A percentile compares a stretch with the other conserved stretches of the same genome.
Conservation (phyloP, 2,329 filamentous ascomycete genomes). For the Talaromyces amestolkiae region DNA sequence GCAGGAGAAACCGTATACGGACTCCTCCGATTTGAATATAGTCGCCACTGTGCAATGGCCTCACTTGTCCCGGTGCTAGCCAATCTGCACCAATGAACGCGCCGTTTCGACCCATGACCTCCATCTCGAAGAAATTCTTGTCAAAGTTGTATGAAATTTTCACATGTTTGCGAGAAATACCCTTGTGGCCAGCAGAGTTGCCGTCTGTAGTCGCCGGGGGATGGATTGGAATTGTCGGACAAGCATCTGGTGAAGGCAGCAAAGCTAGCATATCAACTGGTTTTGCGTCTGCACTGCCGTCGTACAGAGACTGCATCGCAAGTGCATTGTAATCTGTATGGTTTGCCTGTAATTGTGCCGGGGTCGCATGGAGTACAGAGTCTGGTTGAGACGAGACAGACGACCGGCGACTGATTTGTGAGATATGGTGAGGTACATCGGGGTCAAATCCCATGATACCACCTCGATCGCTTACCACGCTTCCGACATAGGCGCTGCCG, state of each 20-base stretch:
- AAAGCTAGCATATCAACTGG: constrained; percentile 47
- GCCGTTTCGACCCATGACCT: constrained; percentile 59
- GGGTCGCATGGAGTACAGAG: constrained; percentile 38
- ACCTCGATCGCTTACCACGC: constrained; percentile 56
- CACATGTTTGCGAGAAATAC: constrained; percentile 62
- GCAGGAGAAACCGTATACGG: constrained; percentile 56
- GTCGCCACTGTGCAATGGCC: constrained; percentile 56
- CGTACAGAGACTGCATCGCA: constrained; percentile 44
- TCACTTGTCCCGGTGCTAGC: constrained; percentile 47
- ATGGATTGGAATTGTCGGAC: constrained; percentile 60
- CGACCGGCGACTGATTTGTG: constrained; percentile 48
- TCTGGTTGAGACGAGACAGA: constrained; percentile 50
- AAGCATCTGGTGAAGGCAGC: constrained; percentile 53
- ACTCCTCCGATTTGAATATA: constrained; percentile 60
- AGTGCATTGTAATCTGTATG: constrained; percentile 48
- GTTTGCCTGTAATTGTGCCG: constrained; percentile 38
- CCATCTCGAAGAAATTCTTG: constrained; percentile 56
- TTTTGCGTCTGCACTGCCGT: constrained; percentile 33
- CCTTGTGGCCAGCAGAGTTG: constrained; percentile 51
- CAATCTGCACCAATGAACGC: constrained; percentile 55
- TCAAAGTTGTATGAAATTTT: constrained; percentile 61
- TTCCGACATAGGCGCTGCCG: constrained; percentile 46
- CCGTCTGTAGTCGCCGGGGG: constrained; percentile 50
- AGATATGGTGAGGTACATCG: constrained; percentile 40
- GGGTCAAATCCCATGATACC: constrained; percentile 53